phyloP scores from a whole-genome alignment of 2,329 filamentous ascomycete genomes.

The Aspergillus neoniger region DNA sequence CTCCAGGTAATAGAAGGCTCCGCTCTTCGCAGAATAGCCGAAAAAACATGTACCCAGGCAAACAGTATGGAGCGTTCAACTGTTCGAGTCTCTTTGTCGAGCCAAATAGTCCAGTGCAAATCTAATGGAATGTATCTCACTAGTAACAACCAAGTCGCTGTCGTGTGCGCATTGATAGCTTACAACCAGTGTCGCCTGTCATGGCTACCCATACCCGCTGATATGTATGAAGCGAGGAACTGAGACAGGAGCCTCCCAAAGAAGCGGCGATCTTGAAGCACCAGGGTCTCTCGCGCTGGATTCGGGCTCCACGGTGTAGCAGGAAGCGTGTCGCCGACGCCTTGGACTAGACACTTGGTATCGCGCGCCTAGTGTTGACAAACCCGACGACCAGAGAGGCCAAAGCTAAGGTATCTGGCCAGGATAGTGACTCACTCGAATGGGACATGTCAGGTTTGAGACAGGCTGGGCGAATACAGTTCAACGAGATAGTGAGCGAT shows the following conservation, averaged over 20 bases:
- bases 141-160: no score
- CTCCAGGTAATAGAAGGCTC: no score
- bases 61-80: no score
- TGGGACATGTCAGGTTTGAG: background rate
- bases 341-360: background rate
- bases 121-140: no score
- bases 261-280: background rate
- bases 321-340: background rate
- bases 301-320: background rate
- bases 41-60: no score
- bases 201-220: background rate
- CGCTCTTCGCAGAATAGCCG: no score
- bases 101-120: no score
- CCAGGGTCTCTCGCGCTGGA: background rate
- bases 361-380: background rate
- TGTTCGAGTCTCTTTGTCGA: no score
- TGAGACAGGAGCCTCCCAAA: background rate
- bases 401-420: background rate
- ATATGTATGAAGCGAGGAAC: background rate
- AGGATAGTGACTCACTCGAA: background rate
- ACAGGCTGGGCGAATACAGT: background rate
- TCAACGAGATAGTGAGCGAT: conserved; percentile 10
- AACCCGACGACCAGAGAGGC: background rate
- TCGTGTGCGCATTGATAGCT: background rate
- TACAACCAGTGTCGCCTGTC: background rate